Conservation (phyloP, 257 asterid species). For the Solanum tacnaense region DNA sequence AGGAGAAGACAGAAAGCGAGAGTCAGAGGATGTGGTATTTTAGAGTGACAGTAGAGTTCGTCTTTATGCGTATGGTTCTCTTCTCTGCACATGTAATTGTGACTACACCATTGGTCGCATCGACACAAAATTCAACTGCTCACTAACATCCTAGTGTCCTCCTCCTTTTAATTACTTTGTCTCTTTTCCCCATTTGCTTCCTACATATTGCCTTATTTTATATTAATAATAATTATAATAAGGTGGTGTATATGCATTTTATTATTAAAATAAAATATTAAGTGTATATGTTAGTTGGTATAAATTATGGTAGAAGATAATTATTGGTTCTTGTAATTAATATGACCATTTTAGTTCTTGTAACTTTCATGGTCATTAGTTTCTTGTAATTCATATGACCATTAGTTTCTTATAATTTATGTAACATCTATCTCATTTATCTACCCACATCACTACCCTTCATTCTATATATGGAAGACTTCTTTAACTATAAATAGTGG, state of each 20-base stretch:
- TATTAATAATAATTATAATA: no score
- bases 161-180: background rate
- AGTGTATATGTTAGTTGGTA: background rate
- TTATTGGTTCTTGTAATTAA: no score
- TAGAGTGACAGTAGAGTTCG: conserved; percentile 7
- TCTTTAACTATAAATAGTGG: no score
- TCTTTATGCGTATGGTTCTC: conserved; percentile 13
- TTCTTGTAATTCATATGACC: no score
- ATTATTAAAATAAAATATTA: no score
- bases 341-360: no score
- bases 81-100: background rate
- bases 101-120: background rate
- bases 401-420: no score
- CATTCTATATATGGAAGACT: no score
- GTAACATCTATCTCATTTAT: background rate
- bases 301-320: background rate
- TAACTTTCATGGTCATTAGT: no score
- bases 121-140: background rate
- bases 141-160: background rate
- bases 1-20: background rate
- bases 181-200: background rate
- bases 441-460: background rate
- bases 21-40: background rate
- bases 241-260: background rate
- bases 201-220: background rate